These are phyloP conservation scores for Niveomyces coronatus DNA, from an alignment of 2,329 filamentous ascomycete genomes.

Conservation along the genomic window DNA sequence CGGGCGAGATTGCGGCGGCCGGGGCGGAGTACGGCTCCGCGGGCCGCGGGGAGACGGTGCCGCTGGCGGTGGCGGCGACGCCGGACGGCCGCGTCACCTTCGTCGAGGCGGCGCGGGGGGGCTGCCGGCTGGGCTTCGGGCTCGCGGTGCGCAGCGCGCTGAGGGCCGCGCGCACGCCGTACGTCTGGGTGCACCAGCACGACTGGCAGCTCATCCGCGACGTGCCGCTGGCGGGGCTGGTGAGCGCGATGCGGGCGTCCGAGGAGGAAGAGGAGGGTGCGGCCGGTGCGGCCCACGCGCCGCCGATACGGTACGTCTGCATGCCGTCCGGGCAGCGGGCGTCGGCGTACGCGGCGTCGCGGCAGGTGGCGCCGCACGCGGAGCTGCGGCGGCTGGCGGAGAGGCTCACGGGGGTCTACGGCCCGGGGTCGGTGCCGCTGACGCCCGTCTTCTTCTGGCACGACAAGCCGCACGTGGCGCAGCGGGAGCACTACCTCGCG, in stretches of 20 bases:
- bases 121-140: slow-evolving; percentile 41
- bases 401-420: slow-evolving; percentile 31
- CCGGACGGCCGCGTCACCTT: slow-evolving; percentile 31
- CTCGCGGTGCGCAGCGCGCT: slow-evolving; percentile 43
- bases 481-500: slow-evolving; percentile 36
- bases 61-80: slow-evolving; percentile 25
- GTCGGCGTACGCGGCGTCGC: slow-evolving; percentile 37
- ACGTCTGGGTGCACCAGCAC: slow-evolving; percentile 49
- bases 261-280: slow-evolving; percentile 17
- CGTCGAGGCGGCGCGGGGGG: slow-evolving; percentile 35
- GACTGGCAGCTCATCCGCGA: slow-evolving; percentile 40
- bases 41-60: slow-evolving; percentile 24
- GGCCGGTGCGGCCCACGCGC: no score
- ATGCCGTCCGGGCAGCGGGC: slow-evolving; percentile 41
- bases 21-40: slow-evolving; percentile 39
- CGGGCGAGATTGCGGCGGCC: slow-evolving; percentile 15
- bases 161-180: slow-evolving; percentile 34
- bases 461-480: slow-evolving; percentile 45
- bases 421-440: slow-evolving; percentile 26
- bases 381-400: slow-evolving; percentile 31
- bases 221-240: slow-evolving; percentile 32
- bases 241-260: slow-evolving; percentile 34
- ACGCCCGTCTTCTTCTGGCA: slow-evolving; percentile 51
- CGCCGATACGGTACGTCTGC: slow-evolving; percentile 42
- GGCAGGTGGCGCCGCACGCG: slow-evolving; percentile 33